Evolutionary conservation across 2,329 filamentous ascomycete genomes (phyloP).

Genomic region (Eutypella sp.): DNA sequence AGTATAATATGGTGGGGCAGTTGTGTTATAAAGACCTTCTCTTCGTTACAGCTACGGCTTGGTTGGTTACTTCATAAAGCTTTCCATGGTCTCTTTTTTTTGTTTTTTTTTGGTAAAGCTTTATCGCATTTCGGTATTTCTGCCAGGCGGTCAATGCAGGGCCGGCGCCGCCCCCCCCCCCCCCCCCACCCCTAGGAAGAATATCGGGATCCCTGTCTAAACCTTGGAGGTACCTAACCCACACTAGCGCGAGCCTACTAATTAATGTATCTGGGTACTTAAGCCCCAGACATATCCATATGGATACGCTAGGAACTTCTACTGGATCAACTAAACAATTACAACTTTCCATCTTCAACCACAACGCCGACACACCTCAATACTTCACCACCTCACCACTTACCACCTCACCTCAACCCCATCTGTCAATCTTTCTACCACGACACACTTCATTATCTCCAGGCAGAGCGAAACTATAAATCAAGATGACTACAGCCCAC

Average conservation of each 20-base stretch:
- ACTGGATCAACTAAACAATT: too few relatives aligned
- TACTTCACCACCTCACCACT: background rate
- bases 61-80: too few relatives aligned
- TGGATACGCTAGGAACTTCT: too few relatives aligned
- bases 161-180: too few relatives aligned
- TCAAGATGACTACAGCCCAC: slow-evolving; percentile 63
- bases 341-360: too few relatives aligned
- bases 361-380: background rate
- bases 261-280: slow-evolving; percentile 10
- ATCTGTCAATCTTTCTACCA: background rate
- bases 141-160: slow-evolving; percentile 43
- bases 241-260: background rate
- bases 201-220: too few relatives aligned
- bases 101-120: slow-evolving; percentile 15
- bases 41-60: too few relatives aligned
- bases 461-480: background rate
- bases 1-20: slow-evolving; percentile 9
- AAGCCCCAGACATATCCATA: too few relatives aligned
- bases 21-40: too few relatives aligned
- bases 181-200: too few relatives aligned
- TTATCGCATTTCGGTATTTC: slow-evolving; percentile 31
- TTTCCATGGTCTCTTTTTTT: too few relatives aligned
- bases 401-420: slow-evolving; percentile 3
- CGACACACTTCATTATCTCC: slow-evolving; percentile 2
- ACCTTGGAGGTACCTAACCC: background rate